A percentile compares a stretch with the other conserved stretches of the same genome.
Evolutionary conservation across 116 monocot genomes (phyloP).

Genomic region (Thalassia testudinum): DNA sequence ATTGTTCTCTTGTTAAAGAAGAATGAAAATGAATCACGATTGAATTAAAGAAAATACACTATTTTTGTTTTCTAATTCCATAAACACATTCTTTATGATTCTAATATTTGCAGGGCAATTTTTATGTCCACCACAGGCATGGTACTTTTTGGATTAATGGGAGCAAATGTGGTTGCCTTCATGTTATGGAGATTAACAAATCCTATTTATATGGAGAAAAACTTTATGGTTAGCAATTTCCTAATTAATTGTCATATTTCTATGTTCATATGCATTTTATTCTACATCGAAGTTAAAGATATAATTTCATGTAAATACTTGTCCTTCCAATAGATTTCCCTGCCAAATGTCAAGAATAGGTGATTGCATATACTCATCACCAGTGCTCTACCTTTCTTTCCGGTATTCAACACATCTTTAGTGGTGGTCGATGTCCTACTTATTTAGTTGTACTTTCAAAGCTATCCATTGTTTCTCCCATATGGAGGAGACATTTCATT

Average conservation of each 20-base stretch:
- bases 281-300: not conserved
- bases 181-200: constrained; percentile 58
- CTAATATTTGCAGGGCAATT: constrained; percentile 14
- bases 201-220: constrained; percentile 53
- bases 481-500: too few relatives aligned
- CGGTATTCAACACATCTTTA: too few relatives aligned
- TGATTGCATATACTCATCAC: constrained; percentile 79
- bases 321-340: constrained; percentile 42
- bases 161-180: constrained; percentile 65
- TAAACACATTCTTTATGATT: too few relatives aligned
- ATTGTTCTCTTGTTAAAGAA: too few relatives aligned
- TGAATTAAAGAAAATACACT: too few relatives aligned
- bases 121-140: constrained; percentile 14
- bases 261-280: too few relatives aligned
- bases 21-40: too few relatives aligned
- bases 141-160: constrained; percentile 44
- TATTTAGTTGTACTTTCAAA: too few relatives aligned
- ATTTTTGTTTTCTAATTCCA: too few relatives aligned
- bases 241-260: not conserved
- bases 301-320: not conserved
- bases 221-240: constrained; percentile 52
- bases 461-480: too few relatives aligned
- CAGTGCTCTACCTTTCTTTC: too few relatives aligned
- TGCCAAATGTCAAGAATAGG: constrained; percentile 52
- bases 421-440: too few relatives aligned